Evolutionary conservation across 148 eudicot genomes (phyloP).

Genomic region (Suaeda aralocaspica): DNA sequence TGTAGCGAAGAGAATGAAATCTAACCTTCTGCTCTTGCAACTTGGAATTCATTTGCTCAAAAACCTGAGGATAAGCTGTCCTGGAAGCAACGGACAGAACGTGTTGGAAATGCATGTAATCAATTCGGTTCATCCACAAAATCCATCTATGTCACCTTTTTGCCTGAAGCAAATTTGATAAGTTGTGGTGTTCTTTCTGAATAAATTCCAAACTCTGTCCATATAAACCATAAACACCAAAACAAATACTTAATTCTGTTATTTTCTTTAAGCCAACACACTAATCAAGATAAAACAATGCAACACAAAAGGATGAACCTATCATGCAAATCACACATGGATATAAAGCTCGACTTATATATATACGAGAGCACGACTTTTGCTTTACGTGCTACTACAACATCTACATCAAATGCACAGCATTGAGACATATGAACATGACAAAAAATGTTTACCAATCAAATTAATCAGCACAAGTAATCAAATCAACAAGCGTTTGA

Average conservation of each 20-base stretch:
- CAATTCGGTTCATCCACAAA: neutral
- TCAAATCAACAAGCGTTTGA: neutral
- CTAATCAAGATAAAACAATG: neutral
- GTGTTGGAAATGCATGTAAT: neutral
- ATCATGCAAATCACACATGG: neutral
- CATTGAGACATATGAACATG: neutral
- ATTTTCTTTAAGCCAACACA: neutral
- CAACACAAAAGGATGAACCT: neutral
- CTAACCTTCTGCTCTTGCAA: slow-evolving; percentile 69
- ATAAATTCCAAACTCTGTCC: slow-evolving; percentile 75
- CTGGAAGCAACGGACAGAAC: slow-evolving; percentile 39
- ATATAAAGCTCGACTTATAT: too few relatives aligned
- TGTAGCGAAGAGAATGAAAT: slow-evolving; percentile 5
- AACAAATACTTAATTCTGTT: neutral
- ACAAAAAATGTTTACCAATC: neutral
- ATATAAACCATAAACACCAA: neutral
- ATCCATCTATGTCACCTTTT: slow-evolving; percentile 44
- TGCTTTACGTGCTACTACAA: too few relatives aligned
- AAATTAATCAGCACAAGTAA: neutral
- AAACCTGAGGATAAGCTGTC: slow-evolving; percentile 42
- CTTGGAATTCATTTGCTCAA: slow-evolving; percentile 42
- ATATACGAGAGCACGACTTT: too few relatives aligned
- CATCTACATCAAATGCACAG: neutral
- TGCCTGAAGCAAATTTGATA: slow-evolving; percentile 52
- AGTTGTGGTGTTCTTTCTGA: slow-evolving; percentile 58